phyloP scores from a whole-genome alignment of 192 early-diverging fungal genomes.

The Coemansia sp. region DNA sequence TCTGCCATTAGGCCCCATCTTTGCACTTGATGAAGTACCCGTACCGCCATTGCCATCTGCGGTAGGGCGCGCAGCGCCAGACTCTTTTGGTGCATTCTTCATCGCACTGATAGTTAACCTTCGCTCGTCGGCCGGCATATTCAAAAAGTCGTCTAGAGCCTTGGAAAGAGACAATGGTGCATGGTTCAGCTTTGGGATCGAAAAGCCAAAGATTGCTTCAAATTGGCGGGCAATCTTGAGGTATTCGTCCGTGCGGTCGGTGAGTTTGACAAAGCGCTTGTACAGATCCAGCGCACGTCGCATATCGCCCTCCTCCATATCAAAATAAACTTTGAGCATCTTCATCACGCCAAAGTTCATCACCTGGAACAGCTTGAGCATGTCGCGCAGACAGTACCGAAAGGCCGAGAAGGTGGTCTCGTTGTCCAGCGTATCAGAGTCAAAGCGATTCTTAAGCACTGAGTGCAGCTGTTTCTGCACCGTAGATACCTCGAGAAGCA shows the following conservation, averaged over 20 bases:
- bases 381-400: conserved; percentile 52
- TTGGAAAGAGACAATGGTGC: conserved; percentile 54
- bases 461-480: conserved; percentile 55
- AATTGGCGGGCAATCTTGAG: conserved; percentile 51
- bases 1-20: conserved; percentile 15
- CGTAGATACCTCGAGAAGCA: conserved; percentile 53
- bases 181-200: conserved; percentile 52
- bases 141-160: conserved; percentile 54
- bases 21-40: neutral
- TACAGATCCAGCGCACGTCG: conserved; percentile 53
- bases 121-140: conserved; percentile 44
- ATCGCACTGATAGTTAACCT: conserved; percentile 23
- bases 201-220: conserved; percentile 51
- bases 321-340: conserved; percentile 59
- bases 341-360: conserved; percentile 59
- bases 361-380: conserved; percentile 59
- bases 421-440: conserved; percentile 53
- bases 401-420: conserved; percentile 55
- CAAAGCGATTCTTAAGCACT: conserved; percentile 55
- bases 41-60: neutral
- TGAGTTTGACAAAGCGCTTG: conserved; percentile 57
- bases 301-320: conserved; percentile 53
- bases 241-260: conserved; percentile 53
- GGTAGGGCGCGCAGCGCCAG: neutral
- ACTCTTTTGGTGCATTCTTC: conserved; percentile 27